These are phyloP conservation scores for Paramarasmius palmivorus DNA, from an alignment of 1,284 basidiomycete genomes.

Conservation along the genomic window DNA sequence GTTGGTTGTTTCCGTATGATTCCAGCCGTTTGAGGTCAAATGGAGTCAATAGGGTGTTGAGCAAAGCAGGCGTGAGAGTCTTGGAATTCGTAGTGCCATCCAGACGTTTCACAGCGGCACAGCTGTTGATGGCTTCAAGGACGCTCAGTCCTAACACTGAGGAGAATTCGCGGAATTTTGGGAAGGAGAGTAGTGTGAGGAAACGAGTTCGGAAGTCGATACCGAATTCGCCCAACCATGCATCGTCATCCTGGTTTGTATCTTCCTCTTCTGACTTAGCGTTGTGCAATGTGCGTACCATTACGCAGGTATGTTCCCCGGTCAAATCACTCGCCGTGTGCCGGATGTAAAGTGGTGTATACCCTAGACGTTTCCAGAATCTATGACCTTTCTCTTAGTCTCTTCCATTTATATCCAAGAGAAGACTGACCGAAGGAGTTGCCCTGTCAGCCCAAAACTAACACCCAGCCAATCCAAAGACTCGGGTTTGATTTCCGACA, in stretches of 20 bases:
- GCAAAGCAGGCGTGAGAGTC: constrained; percentile 68
- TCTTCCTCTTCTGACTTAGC: constrained; percentile 62
- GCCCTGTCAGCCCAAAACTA: constrained; percentile 91
- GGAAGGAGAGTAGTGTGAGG: constrained; percentile 84
- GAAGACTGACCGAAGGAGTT: constrained; percentile 66
- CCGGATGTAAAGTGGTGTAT: constrained; percentile 89
- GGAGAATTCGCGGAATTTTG: constrained; percentile 90
- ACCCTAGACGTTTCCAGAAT: constrained; percentile 97
- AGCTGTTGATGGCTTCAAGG: constrained; percentile 76
- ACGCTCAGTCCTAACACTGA: constrained; percentile 87
- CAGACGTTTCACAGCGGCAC: constrained; percentile 55
- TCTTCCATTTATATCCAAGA: neutral
- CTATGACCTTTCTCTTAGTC: constrained; percentile 32
- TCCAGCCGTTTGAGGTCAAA: constrained; percentile 97
- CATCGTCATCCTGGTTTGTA: no score
- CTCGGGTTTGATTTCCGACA: constrained; percentile 91
- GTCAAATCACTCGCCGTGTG: constrained; percentile 96
- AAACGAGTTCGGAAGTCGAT: constrained; percentile 94
- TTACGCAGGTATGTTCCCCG: constrained; percentile 95
- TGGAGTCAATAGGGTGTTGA: constrained; percentile 78
- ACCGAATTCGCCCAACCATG: constrained; percentile 89
- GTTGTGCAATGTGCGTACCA: constrained; percentile 81
- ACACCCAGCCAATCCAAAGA: constrained; percentile 94
- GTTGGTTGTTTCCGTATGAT: constrained; percentile 93
- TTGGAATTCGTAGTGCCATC: constrained; percentile 26